phyloP scores from a whole-genome alignment of 2,329 filamentous ascomycete species.

The Pyrenochaeta sp. region DNA sequence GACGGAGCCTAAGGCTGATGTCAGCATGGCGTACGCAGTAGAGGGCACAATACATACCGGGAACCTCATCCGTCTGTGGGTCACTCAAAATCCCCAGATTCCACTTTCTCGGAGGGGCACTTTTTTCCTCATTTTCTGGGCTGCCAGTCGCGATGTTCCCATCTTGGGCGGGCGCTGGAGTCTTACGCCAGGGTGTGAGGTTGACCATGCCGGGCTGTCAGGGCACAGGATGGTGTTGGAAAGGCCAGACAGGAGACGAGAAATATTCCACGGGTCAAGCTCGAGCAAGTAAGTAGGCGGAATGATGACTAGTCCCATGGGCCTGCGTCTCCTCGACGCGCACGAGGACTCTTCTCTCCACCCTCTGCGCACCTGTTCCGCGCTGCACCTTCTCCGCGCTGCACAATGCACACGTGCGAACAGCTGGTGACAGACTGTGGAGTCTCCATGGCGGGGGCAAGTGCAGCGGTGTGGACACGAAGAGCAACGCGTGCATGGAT shows the following conservation, averaged over 20 bases:
- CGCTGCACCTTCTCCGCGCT: constrained; percentile 22
- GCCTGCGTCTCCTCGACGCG: constrained; percentile 3
- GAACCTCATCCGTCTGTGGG: constrained; percentile 82
- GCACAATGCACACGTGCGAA: constrained; percentile 12
- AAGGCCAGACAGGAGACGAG: not conserved
- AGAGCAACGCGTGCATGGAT: constrained; percentile 10
- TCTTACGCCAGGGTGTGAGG: constrained; percentile 25
- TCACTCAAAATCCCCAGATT: constrained; percentile 86
- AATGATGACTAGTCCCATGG: constrained; percentile 6
- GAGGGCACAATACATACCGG: constrained; percentile 64
- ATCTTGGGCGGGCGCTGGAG: constrained; percentile 11
- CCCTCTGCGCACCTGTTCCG: constrained; percentile 12
- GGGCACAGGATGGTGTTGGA: not conserved
- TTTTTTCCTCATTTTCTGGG: constrained; percentile 12
- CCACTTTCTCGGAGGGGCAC: constrained; percentile 46
- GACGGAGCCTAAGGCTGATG: constrained; percentile 60
- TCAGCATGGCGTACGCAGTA: not conserved
- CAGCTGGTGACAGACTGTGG: constrained; percentile 32
- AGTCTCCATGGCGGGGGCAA: constrained; percentile 11
- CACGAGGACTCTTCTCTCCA: constrained; percentile 16
- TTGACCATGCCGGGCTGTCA: constrained; percentile 21
- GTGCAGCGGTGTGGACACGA: constrained; percentile 6
- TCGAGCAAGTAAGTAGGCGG: not conserved
- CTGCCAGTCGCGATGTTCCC: constrained; percentile 2
- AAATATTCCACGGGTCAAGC: constrained; percentile 1